A percentile compares a stretch with the other conserved stretches of the same genome.
phyloP scores from a whole-genome alignment of 1,284 basidiomycete genomes.

The Marasmius oreades region DNA sequence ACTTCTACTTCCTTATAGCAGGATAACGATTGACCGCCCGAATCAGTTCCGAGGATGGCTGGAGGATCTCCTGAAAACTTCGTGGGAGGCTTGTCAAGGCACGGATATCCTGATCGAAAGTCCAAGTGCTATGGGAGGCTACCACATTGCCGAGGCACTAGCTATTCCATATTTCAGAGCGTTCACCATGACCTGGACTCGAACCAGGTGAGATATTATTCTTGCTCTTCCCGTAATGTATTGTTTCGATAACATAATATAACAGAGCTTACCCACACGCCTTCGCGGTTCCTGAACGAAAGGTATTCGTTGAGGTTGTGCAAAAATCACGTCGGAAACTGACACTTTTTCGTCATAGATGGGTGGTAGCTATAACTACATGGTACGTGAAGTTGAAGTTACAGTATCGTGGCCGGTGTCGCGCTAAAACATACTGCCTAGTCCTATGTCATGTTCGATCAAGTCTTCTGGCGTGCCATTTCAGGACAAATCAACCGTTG shows the following conservation, averaged over 20 bases:
- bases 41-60: conserved; percentile 92
- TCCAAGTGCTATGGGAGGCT: conserved; percentile 98
- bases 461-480: conserved; percentile 96
- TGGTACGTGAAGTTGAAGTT: conserved; percentile 58
- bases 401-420: neutral
- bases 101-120: conserved; percentile 94
- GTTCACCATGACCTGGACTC: conserved; percentile 85
- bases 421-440: conserved; percentile 24
- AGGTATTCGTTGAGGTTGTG: conserved; percentile 37
- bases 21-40: neutral
- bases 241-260: conserved; percentile 3
- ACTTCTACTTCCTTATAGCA: neutral
- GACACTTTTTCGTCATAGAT: conserved; percentile 46
- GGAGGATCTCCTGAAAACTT: conserved; percentile 89
- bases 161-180: conserved; percentile 91
- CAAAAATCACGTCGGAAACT: conserved; percentile 4
- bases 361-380: conserved; percentile 97
- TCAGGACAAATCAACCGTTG: conserved; percentile 94
- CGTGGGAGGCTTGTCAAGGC: conserved; percentile 94
- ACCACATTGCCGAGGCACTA: conserved; percentile 94
- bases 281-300: conserved; percentile 92
- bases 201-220: conserved; percentile 51
- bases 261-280: conserved; percentile 92
- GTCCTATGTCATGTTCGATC: conserved; percentile 94
- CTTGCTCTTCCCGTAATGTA: conserved; percentile 9